Evolutionary conservation across 2,329 filamentous ascomycete genomes (phyloP), one percentile per base, ranked within the genome.

Genomic region (Talaromyces sp.): DNA sequence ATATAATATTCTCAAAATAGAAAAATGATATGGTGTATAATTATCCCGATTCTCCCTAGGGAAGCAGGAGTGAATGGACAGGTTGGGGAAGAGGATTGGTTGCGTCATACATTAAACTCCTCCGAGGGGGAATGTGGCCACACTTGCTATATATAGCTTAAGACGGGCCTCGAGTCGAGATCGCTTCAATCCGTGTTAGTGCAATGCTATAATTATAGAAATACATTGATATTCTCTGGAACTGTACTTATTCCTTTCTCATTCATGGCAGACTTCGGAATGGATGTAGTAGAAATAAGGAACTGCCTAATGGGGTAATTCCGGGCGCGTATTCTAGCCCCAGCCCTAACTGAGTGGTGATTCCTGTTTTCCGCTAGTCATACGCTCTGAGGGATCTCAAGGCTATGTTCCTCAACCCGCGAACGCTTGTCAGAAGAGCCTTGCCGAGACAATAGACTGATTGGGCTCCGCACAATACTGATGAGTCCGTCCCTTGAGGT

Each of bases 91-190:
- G 3, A 33, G 15, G n/a, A 35, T 4, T 8, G 52, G 22, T 56
- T 37, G 52, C 52, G 52, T 56, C 52, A 56, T 56, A 56, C 52
- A 56, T 56, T 56, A 33, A 56, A 25, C 22, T 19, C 17, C 5
- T 13, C n/a, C n/a, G 6, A 17, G 2, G 8, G 25, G 47, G 47
- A 31, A 31, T 31, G 47, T 27, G 27, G 27, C 27, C 4, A 31
- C 4, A 31, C 4, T 31, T 31, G 7, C 27, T 31, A 31, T 31
- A 6, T 31, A 31, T 31, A 6, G 27, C 4, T 31, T 31, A 1
- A 31, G 27, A 1, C 1, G 7, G 27, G 22, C 22, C 43, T 31
- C 25, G 25, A 50, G 47, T 50, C 47, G 47, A 27, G 13, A 50
- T 50, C 43, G 17, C 15, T 19, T 19, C 6, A 19, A 43, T 19